phyloP scores from a whole-genome alignment of 352 stramenopile species.

The Achlya hypogyna region DNA sequence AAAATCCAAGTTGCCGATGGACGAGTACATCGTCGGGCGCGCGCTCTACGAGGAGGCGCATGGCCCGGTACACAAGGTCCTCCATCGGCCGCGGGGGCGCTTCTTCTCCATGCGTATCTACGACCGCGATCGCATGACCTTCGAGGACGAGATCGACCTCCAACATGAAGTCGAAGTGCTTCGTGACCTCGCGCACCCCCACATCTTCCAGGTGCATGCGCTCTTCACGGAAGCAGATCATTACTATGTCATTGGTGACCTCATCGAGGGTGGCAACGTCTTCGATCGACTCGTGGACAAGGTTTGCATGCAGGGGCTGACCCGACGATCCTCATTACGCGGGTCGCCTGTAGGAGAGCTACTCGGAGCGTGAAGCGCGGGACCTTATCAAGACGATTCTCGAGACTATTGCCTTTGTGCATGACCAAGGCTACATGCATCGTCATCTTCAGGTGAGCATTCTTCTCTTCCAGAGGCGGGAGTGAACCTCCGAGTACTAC shows the following conservation, averaged over 20 bases:
- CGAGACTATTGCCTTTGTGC: conserved; percentile 73
- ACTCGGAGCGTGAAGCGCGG: conserved; percentile 60
- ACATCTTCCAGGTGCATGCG: conserved; percentile 85
- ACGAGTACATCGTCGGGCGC: not conserved
- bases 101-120: conserved; percentile 4
- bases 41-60: not conserved
- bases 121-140: conserved; percentile 41
- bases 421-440: conserved; percentile 52
- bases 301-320: conserved; percentile 27
- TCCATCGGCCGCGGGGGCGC: not conserved
- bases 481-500: not conserved
- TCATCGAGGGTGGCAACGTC: conserved; percentile 78
- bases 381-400: conserved; percentile 69
- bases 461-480: not conserved
- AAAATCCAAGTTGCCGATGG: not conserved
- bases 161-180: conserved; percentile 32
- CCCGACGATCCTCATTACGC: not conserved
- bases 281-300: conserved; percentile 82
- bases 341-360: not conserved
- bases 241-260: conserved; percentile 97
- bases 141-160: not conserved
- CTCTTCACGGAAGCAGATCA: conserved; percentile 85
- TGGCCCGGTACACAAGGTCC: not conserved
- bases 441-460: not conserved
- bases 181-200: conserved; percentile 69